phyloP scores from a whole-genome alignment of 768 basidiomycete species.

The Peribolospora baueri region DNA sequence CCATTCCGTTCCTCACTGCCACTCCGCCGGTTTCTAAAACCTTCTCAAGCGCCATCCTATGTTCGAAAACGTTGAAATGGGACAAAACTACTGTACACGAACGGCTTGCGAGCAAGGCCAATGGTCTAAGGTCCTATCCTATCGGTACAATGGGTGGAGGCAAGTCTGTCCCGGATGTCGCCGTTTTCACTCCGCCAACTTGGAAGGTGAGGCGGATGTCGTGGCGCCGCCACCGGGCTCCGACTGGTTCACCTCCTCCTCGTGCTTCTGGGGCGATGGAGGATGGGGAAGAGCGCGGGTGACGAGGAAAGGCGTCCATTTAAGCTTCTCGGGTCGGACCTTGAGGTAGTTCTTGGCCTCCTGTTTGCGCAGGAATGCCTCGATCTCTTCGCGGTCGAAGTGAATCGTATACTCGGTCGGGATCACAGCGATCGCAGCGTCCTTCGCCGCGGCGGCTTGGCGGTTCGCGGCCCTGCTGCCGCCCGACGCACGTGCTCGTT shows the following conservation, averaged over 20 bases:
- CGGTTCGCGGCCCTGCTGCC: conserved; percentile 18
- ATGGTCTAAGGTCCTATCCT: too few species aligned
- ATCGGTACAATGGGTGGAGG: too few species aligned
- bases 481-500: background rate
- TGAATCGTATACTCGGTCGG: conserved; percentile 48
- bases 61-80: too few species aligned
- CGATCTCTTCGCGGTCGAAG: conserved; percentile 46
- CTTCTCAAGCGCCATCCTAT: too few species aligned
- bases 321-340: conserved; percentile 52
- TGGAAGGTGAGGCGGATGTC: too few species aligned
- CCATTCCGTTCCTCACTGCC: too few species aligned
- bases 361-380: conserved; percentile 41
- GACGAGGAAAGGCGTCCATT: conserved; percentile 82
- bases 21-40: too few species aligned
- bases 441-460: conserved; percentile 20
- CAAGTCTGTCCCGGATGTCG: too few species aligned
- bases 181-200: too few species aligned
- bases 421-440: conserved; percentile 32
- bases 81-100: too few species aligned
- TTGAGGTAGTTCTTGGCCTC: conserved; percentile 51
- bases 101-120: too few species aligned
- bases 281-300: background rate
- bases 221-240: too few species aligned
- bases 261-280: conserved; percentile 9
- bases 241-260: background rate